Base-by-base conservation (phyloP, 176 grass and related monocot species). In the Guadua angustifolia region DNA sequence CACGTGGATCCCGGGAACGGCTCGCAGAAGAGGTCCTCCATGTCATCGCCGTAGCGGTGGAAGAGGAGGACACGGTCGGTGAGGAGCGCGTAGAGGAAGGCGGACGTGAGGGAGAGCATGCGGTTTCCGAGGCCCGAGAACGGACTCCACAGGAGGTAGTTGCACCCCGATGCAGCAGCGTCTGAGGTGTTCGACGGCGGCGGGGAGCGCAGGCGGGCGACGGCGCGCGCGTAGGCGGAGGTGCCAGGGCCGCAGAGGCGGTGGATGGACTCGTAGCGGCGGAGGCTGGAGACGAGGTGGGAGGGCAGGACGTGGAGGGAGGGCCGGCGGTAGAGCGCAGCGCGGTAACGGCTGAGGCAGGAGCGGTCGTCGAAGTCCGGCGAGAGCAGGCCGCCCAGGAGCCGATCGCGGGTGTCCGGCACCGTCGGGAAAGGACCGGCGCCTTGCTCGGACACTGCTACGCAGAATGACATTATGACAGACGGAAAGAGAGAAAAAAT, bases 41-140 rank as follows among this genome's bases (percentile, higher is more conserved):
- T 60, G 59, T 84, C 81, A 32, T 29, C 59, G 73, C 33, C 10
- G 59, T 19, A 0, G 58, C 46, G 67, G 60, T 91, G 44, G 52
- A 92, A 6, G 49, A 92, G 79, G 52, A 94, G 73, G 9, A 90
- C 82, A 38, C 87, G 82, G 78, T 78, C 60, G 55, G 75, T 92
- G 69, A 95, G 87, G 10, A 95, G 79, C 55, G 90, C 93, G 67
- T 95, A 95, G 45, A 95, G 87, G 80, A 92, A 92, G 52, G 82
- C 36, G 10, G 92, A 82, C 21, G 82, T 42, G 19, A 89, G 32
- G 44, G 81, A 51, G 22, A 92, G 75, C 1, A 94, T 92, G 62
- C 85, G 72, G 79, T 94, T 94, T 67, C 92, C 92, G 51, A 94
- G 63, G 7, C 92, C 92, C 7, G 32, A 85, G 0, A 40, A 33